phyloP scores from a whole-genome alignment of 2,329 filamentous ascomycete species.

The Escovopsis sp. region DNA sequence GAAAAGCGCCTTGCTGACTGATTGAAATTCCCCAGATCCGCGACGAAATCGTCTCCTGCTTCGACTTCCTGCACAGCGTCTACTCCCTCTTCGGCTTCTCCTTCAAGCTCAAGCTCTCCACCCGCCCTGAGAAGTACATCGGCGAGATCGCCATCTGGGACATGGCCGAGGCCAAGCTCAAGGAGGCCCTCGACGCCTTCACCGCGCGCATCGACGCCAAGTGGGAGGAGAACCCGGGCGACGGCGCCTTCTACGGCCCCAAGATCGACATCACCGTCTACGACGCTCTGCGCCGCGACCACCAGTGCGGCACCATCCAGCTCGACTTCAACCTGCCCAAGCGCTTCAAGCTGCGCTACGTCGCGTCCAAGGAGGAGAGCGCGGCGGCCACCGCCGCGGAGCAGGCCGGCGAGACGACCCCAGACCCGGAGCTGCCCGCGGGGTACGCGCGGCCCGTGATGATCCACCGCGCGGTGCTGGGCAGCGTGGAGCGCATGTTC shows the following conservation, averaged over 20 bases:
- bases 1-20: no score
- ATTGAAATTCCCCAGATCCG: conserved; percentile 14
- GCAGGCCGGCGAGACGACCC: conserved; percentile 28
- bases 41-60: conserved; percentile 54
- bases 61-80: conserved; percentile 71
- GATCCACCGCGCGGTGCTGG: conserved; percentile 70
- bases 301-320: conserved; percentile 62
- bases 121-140: conserved; percentile 74
- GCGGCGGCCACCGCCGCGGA: conserved; percentile 15
- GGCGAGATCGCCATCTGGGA: conserved; percentile 82
- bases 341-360: conserved; percentile 26
- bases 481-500: conserved; percentile 51
- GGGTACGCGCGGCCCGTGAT: conserved; percentile 71
- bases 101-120: conserved; percentile 92
- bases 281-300: conserved; percentile 63
- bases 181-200: conserved; percentile 67
- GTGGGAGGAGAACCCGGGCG: conserved; percentile 87
- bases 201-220: conserved; percentile 40
- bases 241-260: conserved; percentile 95
- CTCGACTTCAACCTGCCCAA: conserved; percentile 67
- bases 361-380: conserved; percentile 36
- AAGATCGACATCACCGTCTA: conserved; percentile 97
- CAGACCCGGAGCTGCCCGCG: conserved; percentile 38
- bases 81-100: conserved; percentile 47
- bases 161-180: conserved; percentile 67